These are phyloP conservation scores for Phytophthora pluvialis DNA, from an alignment of 352 stramenopile genomes.

Conservation along the genomic window DNA sequence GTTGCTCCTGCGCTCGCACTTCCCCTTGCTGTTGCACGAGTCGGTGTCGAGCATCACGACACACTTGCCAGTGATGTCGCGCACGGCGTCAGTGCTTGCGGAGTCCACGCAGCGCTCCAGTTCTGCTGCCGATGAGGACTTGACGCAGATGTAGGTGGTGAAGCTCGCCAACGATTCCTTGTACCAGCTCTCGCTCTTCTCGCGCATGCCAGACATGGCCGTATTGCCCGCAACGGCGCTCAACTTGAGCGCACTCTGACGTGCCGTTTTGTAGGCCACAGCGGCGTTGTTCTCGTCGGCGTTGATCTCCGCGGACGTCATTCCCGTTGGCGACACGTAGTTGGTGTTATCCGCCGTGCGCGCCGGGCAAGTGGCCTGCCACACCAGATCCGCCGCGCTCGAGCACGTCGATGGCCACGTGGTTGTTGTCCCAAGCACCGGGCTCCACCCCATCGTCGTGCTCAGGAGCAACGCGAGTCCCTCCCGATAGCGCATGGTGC, in stretches of 20 bases:
- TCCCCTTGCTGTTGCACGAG: conserved; percentile 61
- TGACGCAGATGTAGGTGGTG: conserved; percentile 74
- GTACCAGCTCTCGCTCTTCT: conserved; percentile 76
- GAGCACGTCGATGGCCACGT: conserved; percentile 58
- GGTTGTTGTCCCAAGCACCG: conserved; percentile 10
- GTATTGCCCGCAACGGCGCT: conserved; percentile 61
- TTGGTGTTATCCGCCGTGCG: conserved; percentile 60
- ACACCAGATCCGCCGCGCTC: conserved; percentile 46
- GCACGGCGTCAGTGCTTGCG: conserved; percentile 54
- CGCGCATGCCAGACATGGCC: conserved; percentile 74
- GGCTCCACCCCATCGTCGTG: conserved; percentile 24
- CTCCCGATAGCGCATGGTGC: conserved; percentile 30
- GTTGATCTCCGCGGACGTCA: conserved; percentile 66
- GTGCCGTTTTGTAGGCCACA: conserved; percentile 73
- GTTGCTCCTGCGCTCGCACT: conserved; percentile 79
- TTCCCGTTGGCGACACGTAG: conserved; percentile 62
- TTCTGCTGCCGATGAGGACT: conserved; percentile 50
- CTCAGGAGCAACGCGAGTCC: conserved; percentile 31
- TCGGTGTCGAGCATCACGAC: conserved; percentile 53
- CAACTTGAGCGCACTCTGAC: conserved; percentile 71
- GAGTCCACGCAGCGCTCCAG: conserved; percentile 65
- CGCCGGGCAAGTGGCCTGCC: conserved; percentile 64
- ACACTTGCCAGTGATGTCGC: conserved; percentile 59
- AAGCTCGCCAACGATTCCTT: conserved; percentile 67
- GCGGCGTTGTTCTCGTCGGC: conserved; percentile 59